Evolutionary conservation across 495 filamentous ascomycete species (phyloP).

Genomic region (Trichoderma parareesei): DNA sequence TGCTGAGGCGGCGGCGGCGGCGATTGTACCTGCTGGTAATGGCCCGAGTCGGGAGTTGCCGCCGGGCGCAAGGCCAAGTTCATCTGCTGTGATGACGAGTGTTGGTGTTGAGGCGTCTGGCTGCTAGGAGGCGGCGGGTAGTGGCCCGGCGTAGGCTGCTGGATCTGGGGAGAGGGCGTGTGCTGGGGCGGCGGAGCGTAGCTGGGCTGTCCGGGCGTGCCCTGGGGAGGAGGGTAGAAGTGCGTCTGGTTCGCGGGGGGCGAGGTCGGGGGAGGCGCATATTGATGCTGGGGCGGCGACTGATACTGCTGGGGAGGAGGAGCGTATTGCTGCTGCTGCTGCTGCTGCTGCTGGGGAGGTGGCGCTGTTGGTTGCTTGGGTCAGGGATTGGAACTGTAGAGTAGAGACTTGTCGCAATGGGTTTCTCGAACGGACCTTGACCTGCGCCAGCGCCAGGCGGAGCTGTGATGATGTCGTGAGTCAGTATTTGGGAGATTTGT

Average conservation of each 20-base stretch:
- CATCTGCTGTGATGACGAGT: slow-evolving; percentile 9
- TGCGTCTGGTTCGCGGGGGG: slow-evolving; percentile 38
- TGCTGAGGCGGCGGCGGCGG: slow-evolving; percentile 25
- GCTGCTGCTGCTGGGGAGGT: neutral
- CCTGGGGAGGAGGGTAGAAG: slow-evolving; percentile 32
- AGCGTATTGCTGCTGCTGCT: neutral
- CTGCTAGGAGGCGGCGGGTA: neutral
- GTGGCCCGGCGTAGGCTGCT: slow-evolving; percentile 18
- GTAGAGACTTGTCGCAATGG: neutral
- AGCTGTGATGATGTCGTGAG: slow-evolving; percentile 13
- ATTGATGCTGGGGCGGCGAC: slow-evolving; percentile 21
- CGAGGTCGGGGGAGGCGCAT: slow-evolving; percentile 29
- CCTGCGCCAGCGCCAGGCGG: slow-evolving; percentile 20
- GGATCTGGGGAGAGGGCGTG: slow-evolving; percentile 31
- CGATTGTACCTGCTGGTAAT: neutral
- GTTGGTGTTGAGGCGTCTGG: slow-evolving; percentile 10
- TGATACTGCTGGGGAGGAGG: slow-evolving; percentile 12
- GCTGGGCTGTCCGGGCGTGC: slow-evolving; percentile 20
- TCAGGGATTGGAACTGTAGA: neutral
- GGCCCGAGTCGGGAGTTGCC: neutral
- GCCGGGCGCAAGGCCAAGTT: neutral
- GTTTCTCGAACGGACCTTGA: slow-evolving; percentile 17
- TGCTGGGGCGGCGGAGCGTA: slow-evolving; percentile 30
- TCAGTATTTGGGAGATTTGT: slow-evolving; percentile 1
- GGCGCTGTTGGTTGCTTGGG: neutral